Conservation (phyloP, 352 stramenopile species). For the Globisporangium mamillatum region DNA sequence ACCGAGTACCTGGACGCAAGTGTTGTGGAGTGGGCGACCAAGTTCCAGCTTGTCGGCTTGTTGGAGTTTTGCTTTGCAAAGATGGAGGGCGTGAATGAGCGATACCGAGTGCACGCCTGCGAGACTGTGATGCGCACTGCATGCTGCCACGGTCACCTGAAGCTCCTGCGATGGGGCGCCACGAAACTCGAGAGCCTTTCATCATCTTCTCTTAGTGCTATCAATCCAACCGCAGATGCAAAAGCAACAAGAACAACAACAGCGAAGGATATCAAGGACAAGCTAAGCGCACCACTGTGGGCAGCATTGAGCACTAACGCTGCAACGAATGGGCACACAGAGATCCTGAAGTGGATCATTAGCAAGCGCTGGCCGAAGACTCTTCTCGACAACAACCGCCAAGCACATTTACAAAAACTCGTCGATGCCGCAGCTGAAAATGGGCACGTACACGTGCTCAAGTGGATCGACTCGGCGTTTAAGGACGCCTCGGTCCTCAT, state of each 20-base stretch:
- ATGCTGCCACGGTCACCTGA: conserved; percentile 27
- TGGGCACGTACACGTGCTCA: conserved; percentile 32
- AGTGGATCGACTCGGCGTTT: conserved; percentile 20
- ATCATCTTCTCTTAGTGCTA: background rate
- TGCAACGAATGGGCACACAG: conserved; percentile 27
- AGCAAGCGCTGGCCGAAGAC: conserved; percentile 30
- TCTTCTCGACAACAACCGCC: conserved; percentile 7
- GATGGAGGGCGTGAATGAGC: conserved; percentile 20
- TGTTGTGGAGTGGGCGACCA: conserved; percentile 33
- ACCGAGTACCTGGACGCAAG: conserved; percentile 20
- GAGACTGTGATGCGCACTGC: conserved; percentile 31
- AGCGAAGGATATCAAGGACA: background rate
- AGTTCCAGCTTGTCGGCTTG: conserved; percentile 29
- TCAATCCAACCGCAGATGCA: background rate
- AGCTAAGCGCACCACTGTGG: background rate
- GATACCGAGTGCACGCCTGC: conserved; percentile 26
- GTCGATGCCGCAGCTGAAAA: conserved; percentile 27
- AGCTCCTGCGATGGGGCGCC: conserved; percentile 36
- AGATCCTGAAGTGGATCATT: conserved; percentile 38
- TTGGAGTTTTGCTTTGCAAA: conserved; percentile 28
- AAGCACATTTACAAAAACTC: conserved; percentile 18
- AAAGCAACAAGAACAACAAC: background rate
- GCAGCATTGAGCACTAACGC: background rate
- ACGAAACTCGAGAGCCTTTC: background rate
- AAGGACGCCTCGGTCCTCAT: background rate